phyloP scores from a whole-genome alignment of 139 green algal genomes.

The Haematococcus sp. region DNA sequence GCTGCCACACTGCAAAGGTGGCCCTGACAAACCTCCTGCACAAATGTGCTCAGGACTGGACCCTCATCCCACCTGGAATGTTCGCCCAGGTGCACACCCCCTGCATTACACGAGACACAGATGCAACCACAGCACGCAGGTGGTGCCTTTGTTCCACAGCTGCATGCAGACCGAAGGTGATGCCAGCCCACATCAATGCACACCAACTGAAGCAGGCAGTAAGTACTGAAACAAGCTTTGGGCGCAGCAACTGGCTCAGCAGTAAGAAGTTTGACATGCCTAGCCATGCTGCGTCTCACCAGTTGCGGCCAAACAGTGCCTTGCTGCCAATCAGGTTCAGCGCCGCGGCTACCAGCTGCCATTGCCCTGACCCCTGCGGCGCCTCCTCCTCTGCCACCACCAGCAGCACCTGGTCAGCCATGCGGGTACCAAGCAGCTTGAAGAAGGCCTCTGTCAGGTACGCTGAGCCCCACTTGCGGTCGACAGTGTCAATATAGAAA shows the following conservation, averaged over 20 bases:
- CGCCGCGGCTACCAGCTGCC: constrained; percentile 70
- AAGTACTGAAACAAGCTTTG: too few relatives aligned
- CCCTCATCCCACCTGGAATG: too few relatives aligned
- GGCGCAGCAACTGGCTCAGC: too few relatives aligned
- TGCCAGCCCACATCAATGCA: too few relatives aligned
- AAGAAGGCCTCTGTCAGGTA: constrained; percentile 94
- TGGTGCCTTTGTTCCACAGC: too few relatives aligned
- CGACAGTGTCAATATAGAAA: constrained; percentile 43
- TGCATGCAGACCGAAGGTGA: too few relatives aligned
- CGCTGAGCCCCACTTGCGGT: constrained; percentile 76
- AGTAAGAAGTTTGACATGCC: too few relatives aligned
- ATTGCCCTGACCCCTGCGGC: neutral
- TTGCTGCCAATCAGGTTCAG: constrained; percentile 88
- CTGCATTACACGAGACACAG: constrained; percentile 12
- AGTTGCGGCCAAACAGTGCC: constrained; percentile 87
- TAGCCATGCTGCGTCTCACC: too few relatives aligned
- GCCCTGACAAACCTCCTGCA: too few relatives aligned
- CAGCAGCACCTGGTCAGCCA: constrained; percentile 61
- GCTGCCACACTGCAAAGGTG: too few relatives aligned
- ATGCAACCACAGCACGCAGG: neutral
- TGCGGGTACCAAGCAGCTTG: constrained; percentile 53
- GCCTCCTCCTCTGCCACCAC: constrained; percentile 67
- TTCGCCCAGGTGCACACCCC: constrained; percentile 14
- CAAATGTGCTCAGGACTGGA: too few relatives aligned
- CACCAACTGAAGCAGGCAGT: too few relatives aligned